Evolutionary conservation across 2,329 filamentous ascomycete genomes (phyloP).

Genomic region (Aspergillus intermedius): DNA sequence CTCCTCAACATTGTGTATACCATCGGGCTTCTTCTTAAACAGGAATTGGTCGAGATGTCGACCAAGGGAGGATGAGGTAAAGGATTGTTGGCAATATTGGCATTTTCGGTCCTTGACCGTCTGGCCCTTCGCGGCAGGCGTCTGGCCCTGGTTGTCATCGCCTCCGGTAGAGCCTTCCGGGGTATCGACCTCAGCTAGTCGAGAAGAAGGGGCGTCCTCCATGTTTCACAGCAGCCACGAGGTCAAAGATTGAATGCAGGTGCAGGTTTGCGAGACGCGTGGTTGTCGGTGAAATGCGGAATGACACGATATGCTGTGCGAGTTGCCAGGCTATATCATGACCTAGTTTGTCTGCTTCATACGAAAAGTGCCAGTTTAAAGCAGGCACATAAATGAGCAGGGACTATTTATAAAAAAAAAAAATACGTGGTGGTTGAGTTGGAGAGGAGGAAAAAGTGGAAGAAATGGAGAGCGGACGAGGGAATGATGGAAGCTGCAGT

Average conservation of each 20-base stretch:
- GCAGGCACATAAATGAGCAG: background rate
- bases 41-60: slow-evolving; percentile 93
- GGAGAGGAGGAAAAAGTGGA: background rate
- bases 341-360: background rate
- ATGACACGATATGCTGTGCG: background rate
- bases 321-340: background rate
- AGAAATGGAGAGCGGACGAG: background rate
- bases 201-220: slow-evolving; percentile 17
- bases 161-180: slow-evolving; percentile 36
- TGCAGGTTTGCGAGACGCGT: background rate
- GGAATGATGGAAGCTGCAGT: background rate
- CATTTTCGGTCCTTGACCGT: slow-evolving; percentile 79
- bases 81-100: slow-evolving; percentile 79
- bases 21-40: slow-evolving; percentile 89
- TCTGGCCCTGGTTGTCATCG: slow-evolving; percentile 22
- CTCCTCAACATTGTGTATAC: slow-evolving; percentile 81
- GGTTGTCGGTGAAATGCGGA: background rate
- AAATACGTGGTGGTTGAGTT: background rate
- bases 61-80: slow-evolving; percentile 88
- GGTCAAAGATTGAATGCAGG: background rate
- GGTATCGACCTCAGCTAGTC: slow-evolving; percentile 32
- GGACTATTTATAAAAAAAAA: background rate
- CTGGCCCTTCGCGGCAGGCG: slow-evolving; percentile 29
- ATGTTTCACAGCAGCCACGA: slow-evolving; percentile 15
- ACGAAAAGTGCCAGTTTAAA: background rate